Evolutionary conservation across 129 eudicot species (phyloP), one percentile per base, ranked within the genome.

Genomic region (Helianthus tuberosus): DNA sequence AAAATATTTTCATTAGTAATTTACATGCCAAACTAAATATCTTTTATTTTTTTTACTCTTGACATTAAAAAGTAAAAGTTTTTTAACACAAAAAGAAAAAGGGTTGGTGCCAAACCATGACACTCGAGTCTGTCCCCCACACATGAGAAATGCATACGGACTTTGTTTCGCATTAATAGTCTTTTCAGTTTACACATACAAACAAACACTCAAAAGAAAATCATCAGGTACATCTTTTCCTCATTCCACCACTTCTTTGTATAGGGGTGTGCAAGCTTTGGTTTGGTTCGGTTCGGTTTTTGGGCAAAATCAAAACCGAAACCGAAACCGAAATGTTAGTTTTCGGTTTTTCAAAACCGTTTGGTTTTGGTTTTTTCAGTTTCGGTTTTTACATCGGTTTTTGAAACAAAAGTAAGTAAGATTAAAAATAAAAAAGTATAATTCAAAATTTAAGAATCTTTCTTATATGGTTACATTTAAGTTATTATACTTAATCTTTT

Each of bases 131-230:
- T 76, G 80, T 58, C 75, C 80, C 80, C 80, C 75, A 76, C 80
- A 76, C 75, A 76, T 68, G 80, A 76, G 63, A 76, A 76, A 68
- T 67, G 32, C 32, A 76, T 76, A 76, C 75, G 68, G 69, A 76
- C 58, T 29, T 67, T 58, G 75, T 55, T 68, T 68, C 75, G 69
- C 75, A 67, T 67, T 67, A 68, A 29, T 46, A 68, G 69, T 68
- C 69, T 77, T 77, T 58, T 77, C 81, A 68, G 53, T 68, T 77
- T 46, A 41, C 73, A 71, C 77, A 72, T 39, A 65, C 77, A 71
- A 71, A 78, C 82, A 63, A 78, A 78, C 77, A 55, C 68, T 11
- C 54, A 47, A 78, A 71, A 46, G 59, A 78, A 71, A 44, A 53
- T 78, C 25, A 53, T 78, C 25, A 64, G 61, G 82, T 78, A 78